Evolutionary conservation across 148 eudicot genomes (phyloP), one percentile per base, ranked within the genome.

Genomic region (Euryodendron excelsum): DNA sequence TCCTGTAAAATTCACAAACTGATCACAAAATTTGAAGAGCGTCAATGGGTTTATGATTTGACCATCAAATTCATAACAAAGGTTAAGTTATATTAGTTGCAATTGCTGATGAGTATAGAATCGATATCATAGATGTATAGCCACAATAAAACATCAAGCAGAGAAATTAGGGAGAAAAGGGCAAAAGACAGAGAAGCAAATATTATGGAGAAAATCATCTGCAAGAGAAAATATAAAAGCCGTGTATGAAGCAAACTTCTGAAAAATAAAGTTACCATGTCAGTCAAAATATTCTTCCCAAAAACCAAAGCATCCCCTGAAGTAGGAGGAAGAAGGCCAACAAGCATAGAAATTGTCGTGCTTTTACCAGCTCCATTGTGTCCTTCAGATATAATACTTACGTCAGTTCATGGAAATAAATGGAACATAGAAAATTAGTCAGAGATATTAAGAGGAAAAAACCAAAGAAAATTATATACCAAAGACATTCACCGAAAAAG

Each of bases 311-410:
- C 99, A 90, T 96, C 99, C 50, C 99, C 99, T 76, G 94, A 88
- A 39, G 95, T 89, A 36, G 98, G 99, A 71, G 85, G 81, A 79
- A 92, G 84, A 86, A 96, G 99, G 78, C 99, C 99, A 82, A 93
- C 99, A 80, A 96, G 94, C 99, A 96, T 93, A 67, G 99, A 93
- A 77, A 96, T 96, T 74, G 99, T 93, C 39, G 97, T 96, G 89
- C 99, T 96, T 87, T 96, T 96, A 73, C 99, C 99, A 84, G 99
- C 99, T 77, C 99, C 99, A 90, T 96, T 96, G 82, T 96, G 99
- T 65, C 99, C 99, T 95, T 83, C 78, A 83, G 39, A 78, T 60
- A 27, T 11, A 67, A 69, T 37, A 60, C 36, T 45, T 72, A 31
- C n/a, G 60, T 56, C 27, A 69, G 50, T 62, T 61, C 59, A 74